Evolutionary conservation across 805 yeast species (phyloP), one percentile per base, ranked within the genome.

Genomic region (Ogataea nitratoaversa): DNA sequence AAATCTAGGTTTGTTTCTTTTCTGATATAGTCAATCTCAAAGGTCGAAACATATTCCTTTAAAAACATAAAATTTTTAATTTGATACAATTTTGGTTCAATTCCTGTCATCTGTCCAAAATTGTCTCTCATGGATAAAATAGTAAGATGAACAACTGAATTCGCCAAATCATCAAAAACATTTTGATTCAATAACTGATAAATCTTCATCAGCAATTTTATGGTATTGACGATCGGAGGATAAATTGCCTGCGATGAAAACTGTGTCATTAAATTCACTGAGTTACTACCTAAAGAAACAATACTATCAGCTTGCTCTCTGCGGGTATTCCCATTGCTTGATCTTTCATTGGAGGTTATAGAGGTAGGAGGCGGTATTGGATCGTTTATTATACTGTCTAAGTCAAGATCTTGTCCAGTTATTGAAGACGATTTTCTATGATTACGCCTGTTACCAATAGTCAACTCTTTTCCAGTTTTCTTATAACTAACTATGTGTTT

Each of bases 121-220:
- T 84, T 82, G 13, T 66, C 62, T 40, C 74, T 73, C 50, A 88
- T 62, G 6, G 93, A 77, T 13, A 65, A 53, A 28, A 88, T 74
- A 51, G 93, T 82, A 32, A 83, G 74, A 56, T 86, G 96, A 4
- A 91, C 84, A 38, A 88, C 80, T 41, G 84, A 78, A 58, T 88
- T 95, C 0, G 96, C 95, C 48, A 90, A 64, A 54, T 87, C 95
- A 57, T 88, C 95, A 63, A 90, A 91, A 2, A 88, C 84, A 11
- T 73, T 65, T 2, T 90, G 79, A 48, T 82, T 82, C 28, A 91
- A 75, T 52, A 89, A 67, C 52, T 86, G 95, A 56, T 87, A 86
- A 18, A 90, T 82, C 56, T 79, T 84, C 25, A 88, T 80, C 23
- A 90, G 65, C 5, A 91, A 63, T 1, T 82, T 73, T 32, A 89